Percentiles rank a stretch among this genome's conserved stretches.
These are phyloP conservation scores for Kodamaea kakaduensis DNA, from an alignment of 805 yeast genomes.

Conservation along the genomic window DNA sequence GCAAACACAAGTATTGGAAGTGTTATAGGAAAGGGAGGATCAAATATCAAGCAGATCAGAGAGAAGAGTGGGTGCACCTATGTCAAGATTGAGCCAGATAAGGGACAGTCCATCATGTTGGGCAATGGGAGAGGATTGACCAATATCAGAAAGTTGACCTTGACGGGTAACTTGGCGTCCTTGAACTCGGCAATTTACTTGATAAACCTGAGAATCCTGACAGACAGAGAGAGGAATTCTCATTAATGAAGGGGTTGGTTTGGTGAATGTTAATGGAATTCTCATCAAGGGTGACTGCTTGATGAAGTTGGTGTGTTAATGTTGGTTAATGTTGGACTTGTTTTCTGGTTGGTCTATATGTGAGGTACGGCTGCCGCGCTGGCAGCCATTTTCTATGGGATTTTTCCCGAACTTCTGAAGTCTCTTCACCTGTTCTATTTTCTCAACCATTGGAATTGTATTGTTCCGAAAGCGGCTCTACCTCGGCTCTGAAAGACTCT, in stretches of 20 bases:
- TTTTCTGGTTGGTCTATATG: too few relatives aligned
- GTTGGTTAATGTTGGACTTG: too few relatives aligned
- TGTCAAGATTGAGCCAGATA: slow-evolving; percentile 64
- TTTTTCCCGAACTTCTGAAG: too few relatives aligned
- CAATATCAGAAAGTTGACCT: slow-evolving; percentile 53
- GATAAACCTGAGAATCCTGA: slow-evolving; percentile 67
- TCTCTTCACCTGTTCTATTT: too few relatives aligned
- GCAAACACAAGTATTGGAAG: slow-evolving; percentile 79
- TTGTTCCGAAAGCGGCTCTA: too few relatives aligned
- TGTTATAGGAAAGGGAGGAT: slow-evolving; percentile 83
- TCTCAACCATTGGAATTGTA: too few relatives aligned
- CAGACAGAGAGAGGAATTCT: slow-evolving; percentile 52
- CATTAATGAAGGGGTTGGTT: slow-evolving; percentile 5
- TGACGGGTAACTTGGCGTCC: slow-evolving; percentile 63
- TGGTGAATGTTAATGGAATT: too few relatives aligned
- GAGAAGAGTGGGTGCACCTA: slow-evolving; percentile 68
- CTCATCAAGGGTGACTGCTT: too few relatives aligned
- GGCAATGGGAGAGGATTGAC: slow-evolving; percentile 44
- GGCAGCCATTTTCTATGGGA: too few relatives aligned
- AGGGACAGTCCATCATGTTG: slow-evolving; percentile 45
- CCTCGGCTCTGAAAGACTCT: too few relatives aligned
- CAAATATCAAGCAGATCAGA: slow-evolving; percentile 72
- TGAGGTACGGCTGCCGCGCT: too few relatives aligned
- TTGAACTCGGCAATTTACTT: slow-evolving; percentile 70
- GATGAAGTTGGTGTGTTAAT: too few relatives aligned